Base-by-base conservation (phyloP, 73 alveolate species). In the Durusdinium trenchii region DNA sequence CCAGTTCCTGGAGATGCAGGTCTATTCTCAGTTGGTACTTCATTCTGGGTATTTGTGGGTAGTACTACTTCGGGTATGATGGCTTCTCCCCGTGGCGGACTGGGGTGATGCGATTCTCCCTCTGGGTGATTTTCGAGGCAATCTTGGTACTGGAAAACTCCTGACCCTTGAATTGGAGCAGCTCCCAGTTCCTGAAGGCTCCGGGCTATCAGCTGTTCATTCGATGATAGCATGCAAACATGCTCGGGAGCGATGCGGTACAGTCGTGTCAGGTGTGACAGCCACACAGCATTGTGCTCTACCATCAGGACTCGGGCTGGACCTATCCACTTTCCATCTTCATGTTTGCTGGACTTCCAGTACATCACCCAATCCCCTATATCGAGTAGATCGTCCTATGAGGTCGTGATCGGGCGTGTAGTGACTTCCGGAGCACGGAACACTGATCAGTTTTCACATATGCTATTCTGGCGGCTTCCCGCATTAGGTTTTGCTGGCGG, bases 161-260 rank as follows among this genome's bases (percentile, higher is more conserved):
- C 91, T 28, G 6, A 30, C 0, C 90, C 90, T 12, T 45, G 26
- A 45, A 48, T 47, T 12, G 69, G 47, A 23, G 6, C 69, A 30
- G 16, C 2, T 18, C 10, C 51, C 32, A 35, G 43, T 26, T 30
- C n/a, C 6, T 46, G n/a, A n/a, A n/a, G n/a, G 14, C 51, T n/a
- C 36, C n/a, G n/a, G n/a, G n/a, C n/a, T n/a, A n/a, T n/a, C n/a
- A n/a, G 46, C 50, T 51, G 48, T 75, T 16, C 76, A 38, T 0
- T 51, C 75, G 38, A n/a, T n/a, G 94, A 84, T 4, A 84, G 51
- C 18, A 36, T 0, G 1, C 96, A 64, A 0, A 89, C 42, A 38
- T 89, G 96, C 35, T 89, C 96, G 4, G 96, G 96, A 38, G 96
- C 79, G 1, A 43, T 48, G 2, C 96, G n/a, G 23, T 43, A 89